These are phyloP conservation scores for Malus hybrid DNA, from an alignment of 331 rosid genomes.

Conservation along the genomic window DNA sequence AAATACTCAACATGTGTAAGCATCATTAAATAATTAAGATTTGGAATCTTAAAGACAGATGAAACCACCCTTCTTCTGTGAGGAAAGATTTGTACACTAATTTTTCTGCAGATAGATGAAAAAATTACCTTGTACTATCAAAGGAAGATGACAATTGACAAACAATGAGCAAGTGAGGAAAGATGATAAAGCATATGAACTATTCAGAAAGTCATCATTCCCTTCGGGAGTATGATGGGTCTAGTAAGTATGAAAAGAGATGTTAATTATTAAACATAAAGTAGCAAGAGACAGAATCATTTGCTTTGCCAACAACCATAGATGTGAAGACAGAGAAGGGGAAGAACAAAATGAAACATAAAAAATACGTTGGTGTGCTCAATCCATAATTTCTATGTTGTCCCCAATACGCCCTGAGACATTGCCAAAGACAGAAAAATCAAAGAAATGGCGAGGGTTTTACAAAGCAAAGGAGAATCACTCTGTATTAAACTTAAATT, in stretches of 20 bases:
- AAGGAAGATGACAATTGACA: neutral
- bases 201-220: neutral
- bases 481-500: neutral
- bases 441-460: neutral
- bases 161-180: neutral
- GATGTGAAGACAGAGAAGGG: neutral
- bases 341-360: neutral
- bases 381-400: neutral
- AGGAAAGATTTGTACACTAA: neutral
- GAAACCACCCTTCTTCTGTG: neutral
- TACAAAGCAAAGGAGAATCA: neutral
- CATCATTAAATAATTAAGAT: neutral
- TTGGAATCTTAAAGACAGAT: neutral
- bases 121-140: neutral
- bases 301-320: conserved; percentile 8
- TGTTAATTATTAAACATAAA: neutral
- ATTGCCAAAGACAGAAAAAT: neutral
- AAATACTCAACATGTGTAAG: neutral
- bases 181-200: neutral
- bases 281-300: conserved; percentile 8
- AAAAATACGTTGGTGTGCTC: neutral
- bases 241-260: neutral
- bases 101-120: neutral
- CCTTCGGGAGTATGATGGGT: neutral
- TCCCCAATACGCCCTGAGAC: conserved; percentile 3